Conservation (phyloP, 2,329 filamentous ascomycete species). For the Pseudopyricularia javanii region DNA sequence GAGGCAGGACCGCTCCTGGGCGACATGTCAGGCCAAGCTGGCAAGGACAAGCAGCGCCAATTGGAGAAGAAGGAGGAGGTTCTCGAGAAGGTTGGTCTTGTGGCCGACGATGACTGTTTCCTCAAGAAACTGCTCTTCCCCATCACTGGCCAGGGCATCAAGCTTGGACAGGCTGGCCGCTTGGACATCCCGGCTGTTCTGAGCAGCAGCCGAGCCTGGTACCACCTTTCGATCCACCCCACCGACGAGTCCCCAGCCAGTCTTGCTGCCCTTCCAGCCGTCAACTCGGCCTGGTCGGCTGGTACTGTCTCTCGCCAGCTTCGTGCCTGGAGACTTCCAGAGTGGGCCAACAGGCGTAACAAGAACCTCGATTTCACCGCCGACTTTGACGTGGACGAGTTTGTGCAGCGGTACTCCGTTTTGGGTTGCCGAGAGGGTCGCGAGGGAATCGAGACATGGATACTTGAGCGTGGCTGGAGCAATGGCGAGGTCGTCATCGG, state of each 20-base stretch:
- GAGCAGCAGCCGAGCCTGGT: conserved; percentile 84
- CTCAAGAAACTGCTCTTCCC: conserved; percentile 74
- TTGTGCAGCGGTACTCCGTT: conserved; percentile 66
- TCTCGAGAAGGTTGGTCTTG: conserved; percentile 75
- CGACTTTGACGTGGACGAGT: conserved; percentile 92
- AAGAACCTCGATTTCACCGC: conserved; percentile 90
- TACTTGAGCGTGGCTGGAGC: conserved; percentile 92
- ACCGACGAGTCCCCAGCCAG: conserved; percentile 73
- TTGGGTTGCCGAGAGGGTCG: conserved; percentile 82
- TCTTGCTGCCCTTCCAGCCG: conserved; percentile 57
- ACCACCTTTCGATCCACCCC: conserved; percentile 82
- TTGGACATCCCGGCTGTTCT: conserved; percentile 66
- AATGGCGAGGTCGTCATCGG: conserved; percentile 93
- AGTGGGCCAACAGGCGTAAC: conserved; percentile 92
- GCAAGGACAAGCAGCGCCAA: conserved; percentile 63
- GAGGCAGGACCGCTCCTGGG: conserved; percentile 71
- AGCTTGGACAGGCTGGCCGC: conserved; percentile 63
- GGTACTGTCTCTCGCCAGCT: conserved; percentile 86
- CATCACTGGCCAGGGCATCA: conserved; percentile 63
- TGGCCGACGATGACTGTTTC: conserved; percentile 72
- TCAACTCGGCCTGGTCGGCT: conserved; percentile 84
- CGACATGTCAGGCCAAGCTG: conserved; percentile 54
- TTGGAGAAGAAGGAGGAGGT: conserved; percentile 73
- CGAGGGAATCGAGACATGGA: conserved; percentile 89
- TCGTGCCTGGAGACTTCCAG: conserved; percentile 82